A percentile compares a stretch with the other conserved stretches of the same genome.
These are phyloP conservation scores for Neurospora sp. DNA, from an alignment of 2,329 filamentous ascomycete species.

Conservation along the genomic window DNA sequence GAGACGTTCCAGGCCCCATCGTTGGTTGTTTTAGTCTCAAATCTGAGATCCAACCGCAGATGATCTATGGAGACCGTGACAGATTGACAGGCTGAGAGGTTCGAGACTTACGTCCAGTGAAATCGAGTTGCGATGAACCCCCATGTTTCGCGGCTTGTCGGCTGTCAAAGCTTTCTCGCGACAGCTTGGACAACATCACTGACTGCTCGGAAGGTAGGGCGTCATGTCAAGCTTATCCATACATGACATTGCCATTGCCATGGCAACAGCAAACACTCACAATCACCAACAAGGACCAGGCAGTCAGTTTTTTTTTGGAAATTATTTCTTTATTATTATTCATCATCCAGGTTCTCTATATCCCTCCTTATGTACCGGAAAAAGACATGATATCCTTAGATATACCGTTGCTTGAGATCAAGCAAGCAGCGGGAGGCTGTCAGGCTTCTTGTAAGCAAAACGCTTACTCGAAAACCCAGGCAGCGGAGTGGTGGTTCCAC, in stretches of 20 bases:
- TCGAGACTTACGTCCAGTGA: not conserved
- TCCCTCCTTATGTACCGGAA: not conserved
- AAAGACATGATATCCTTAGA: not conserved
- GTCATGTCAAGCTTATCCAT: not conserved
- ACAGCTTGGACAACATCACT: not conserved
- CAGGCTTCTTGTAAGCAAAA: slow-evolving; percentile 2
- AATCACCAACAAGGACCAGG: not conserved
- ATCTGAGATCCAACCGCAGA: not conserved
- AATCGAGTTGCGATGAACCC: not conserved
- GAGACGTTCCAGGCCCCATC: not conserved
- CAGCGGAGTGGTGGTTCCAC: slow-evolving; percentile 76
- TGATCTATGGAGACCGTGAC: not conserved
- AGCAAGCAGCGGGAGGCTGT: not conserved
- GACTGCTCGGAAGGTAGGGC: not conserved
- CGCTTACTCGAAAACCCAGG: slow-evolving; percentile 85
- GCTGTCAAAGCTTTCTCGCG: not conserved
- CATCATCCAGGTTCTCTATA: not conserved
- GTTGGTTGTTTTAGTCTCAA: not conserved
- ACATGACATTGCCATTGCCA: too few species aligned
- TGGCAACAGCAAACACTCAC: not conserved
- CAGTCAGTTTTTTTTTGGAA: not conserved
- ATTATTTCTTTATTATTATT: not conserved
- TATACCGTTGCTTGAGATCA: not conserved
- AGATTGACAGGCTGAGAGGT: not conserved
- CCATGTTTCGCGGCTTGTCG: not conserved